Evolutionary conservation across 306 rosid species (phyloP).

Genomic region (Trifolium fragiferum): DNA sequence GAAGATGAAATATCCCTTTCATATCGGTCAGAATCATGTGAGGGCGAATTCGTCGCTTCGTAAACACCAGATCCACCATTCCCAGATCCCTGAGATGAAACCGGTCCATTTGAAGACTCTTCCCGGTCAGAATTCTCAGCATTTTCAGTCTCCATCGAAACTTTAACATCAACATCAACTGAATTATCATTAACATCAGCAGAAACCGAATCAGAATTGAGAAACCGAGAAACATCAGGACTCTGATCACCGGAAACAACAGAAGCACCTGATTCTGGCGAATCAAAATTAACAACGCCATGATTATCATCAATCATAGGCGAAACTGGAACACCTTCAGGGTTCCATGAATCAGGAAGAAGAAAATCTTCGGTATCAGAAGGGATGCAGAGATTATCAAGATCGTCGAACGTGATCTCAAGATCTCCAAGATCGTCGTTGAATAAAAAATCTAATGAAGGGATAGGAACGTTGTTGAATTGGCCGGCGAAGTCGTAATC

Average conservation of each 20-base stretch:
- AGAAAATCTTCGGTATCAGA: constrained; percentile 65
- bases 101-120: constrained; percentile 55
- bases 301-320: constrained; percentile 4
- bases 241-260: constrained; percentile 42
- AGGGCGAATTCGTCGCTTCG: constrained; percentile 50
- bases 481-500: constrained; percentile 44
- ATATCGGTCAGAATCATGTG: constrained; percentile 43
- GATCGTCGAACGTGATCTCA: constrained; percentile 77
- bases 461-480: constrained; percentile 55
- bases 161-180: constrained; percentile 12
- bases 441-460: constrained; percentile 64
- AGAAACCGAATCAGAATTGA: constrained; percentile 52
- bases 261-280: constrained; percentile 51
- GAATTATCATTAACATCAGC: background rate
- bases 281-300: constrained; percentile 14
- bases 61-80: constrained; percentile 59
- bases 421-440: background rate
- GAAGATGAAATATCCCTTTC: constrained; percentile 58
- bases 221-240: constrained; percentile 46
- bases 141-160: constrained; percentile 42
- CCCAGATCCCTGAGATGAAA: constrained; percentile 81
- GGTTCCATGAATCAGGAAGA: constrained; percentile 51
- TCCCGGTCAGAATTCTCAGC: constrained; percentile 49
- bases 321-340: constrained; percentile 2
- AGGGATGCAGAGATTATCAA: constrained; percentile 61